Evolutionary conservation across 768 basidiomycete species (phyloP).

Genomic region (Collybia sordida): DNA sequence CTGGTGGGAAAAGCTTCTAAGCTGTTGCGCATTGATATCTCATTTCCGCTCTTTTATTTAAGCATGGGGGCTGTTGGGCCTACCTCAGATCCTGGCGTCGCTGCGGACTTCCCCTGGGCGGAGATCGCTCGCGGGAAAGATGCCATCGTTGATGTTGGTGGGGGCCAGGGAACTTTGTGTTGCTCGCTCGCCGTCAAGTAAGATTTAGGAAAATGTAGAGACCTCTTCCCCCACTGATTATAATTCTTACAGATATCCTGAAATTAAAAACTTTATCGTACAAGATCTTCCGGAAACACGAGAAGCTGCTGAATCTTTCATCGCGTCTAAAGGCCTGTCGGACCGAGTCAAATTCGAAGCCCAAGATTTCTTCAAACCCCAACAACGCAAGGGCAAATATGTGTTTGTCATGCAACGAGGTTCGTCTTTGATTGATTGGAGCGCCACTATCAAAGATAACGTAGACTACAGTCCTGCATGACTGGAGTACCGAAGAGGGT

Average conservation of each 20-base stretch:
- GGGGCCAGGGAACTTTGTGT: constrained; percentile 38
- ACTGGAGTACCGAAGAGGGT: constrained; percentile 36
- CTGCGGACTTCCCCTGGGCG: constrained; percentile 38
- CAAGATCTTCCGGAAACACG: constrained; percentile 36
- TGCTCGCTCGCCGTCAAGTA: constrained; percentile 36
- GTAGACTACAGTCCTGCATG: constrained; percentile 30
- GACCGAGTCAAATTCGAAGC: constrained; percentile 34
- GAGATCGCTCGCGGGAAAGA: constrained; percentile 32
- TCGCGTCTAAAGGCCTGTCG: constrained; percentile 29
- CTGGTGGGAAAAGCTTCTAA: constrained; percentile 19
- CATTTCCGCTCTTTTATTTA: neutral
- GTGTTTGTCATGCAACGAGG: constrained; percentile 38
- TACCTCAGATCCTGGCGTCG: constrained; percentile 36
- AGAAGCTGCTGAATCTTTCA: constrained; percentile 31
- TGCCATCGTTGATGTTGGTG: constrained; percentile 39
- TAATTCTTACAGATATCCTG: constrained; percentile 27
- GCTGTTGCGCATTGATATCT: neutral
- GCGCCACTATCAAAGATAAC: neutral
- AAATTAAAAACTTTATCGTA: constrained; percentile 36
- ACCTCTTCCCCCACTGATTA: neutral
- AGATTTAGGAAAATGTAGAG: neutral
- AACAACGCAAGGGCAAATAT: constrained; percentile 37
- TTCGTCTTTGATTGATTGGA: constrained; percentile 8
- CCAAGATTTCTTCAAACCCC: constrained; percentile 40
- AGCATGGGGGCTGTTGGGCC: constrained; percentile 37